phyloP scores from a whole-genome alignment of 768 basidiomycete species.

The Rhizopogon rudus region DNA sequence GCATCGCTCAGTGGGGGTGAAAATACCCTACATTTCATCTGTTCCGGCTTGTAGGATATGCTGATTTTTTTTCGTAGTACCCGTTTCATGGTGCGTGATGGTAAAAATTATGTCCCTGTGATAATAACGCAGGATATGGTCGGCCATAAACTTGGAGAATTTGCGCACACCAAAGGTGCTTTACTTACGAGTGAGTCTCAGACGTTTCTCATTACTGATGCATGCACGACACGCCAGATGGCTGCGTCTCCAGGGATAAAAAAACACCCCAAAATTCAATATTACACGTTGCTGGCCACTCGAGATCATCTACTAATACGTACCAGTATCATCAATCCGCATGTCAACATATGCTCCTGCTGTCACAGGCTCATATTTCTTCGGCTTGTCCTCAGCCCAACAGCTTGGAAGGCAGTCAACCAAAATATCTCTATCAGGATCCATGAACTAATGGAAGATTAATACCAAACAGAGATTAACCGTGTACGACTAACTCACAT shows the following conservation, averaged over 20 bases:
- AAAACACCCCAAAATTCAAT: no score
- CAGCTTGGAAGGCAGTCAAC: conserved; percentile 51
- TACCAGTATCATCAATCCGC: conserved; percentile 27
- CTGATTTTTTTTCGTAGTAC: conserved; percentile 42
- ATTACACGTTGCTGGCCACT: no score
- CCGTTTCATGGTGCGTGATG: conserved; percentile 91
- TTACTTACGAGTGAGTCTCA: conserved; percentile 72
- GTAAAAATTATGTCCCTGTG: conserved; percentile 84
- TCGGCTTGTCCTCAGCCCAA: conserved; percentile 39
- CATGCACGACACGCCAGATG: no score
- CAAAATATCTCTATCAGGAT: conserved; percentile 33
- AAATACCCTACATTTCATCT: not conserved
- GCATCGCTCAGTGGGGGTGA: no score
- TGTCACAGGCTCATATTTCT: conserved; percentile 45
- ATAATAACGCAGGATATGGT: conserved; percentile 95
- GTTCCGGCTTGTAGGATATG: not conserved
- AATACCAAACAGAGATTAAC: not conserved
- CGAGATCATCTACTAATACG: conserved; percentile 17
- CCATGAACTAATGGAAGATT: conserved; percentile 21
- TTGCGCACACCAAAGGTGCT: conserved; percentile 82
- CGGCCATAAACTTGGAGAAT: conserved; percentile 96
- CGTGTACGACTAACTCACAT: conserved; percentile 31
- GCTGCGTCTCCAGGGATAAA: no score
- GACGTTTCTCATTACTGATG: not conserved
- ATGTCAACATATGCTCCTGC: conserved; percentile 35